Conservation (phyloP, 1,139 yeast species). For the Scheffersomyces titani region DNA sequence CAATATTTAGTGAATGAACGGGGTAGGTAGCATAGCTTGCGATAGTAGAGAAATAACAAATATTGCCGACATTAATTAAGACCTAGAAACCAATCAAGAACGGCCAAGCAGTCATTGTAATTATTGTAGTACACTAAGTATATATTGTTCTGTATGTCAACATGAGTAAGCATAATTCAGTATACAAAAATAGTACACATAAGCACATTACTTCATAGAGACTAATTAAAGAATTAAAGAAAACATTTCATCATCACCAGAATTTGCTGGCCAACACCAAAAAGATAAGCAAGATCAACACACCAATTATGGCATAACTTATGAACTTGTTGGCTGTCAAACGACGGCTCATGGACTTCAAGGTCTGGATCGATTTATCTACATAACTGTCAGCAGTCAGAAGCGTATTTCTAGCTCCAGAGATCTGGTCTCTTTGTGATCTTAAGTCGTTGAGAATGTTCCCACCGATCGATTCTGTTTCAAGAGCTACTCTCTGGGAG, state of each 20-base stretch:
- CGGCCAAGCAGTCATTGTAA: background rate
- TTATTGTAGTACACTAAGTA: background rate
- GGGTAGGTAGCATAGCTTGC: too few species aligned
- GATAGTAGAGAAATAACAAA: background rate
- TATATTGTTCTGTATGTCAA: background rate
- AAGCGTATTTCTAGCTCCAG: slow-evolving; percentile 79
- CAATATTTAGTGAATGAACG: too few species aligned
- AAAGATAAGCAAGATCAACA: slow-evolving; percentile 77
- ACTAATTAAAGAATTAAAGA: background rate
- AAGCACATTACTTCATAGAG: background rate
- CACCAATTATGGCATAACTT: slow-evolving; percentile 93
- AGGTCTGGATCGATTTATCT: slow-evolving; percentile 83
- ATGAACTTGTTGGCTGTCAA: slow-evolving; percentile 93
- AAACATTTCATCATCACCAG: slow-evolving; percentile 36
- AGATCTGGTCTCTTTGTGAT: slow-evolving; percentile 90
- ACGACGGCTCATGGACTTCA: slow-evolving; percentile 90
- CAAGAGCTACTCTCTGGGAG: slow-evolving; percentile 87
- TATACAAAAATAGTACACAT: background rate
- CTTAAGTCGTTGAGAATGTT: slow-evolving; percentile 85
- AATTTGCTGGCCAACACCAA: slow-evolving; percentile 88
- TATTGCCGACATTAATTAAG: too few species aligned
- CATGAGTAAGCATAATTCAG: background rate
- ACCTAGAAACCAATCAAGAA: background rate
- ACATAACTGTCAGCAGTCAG: slow-evolving; percentile 92
- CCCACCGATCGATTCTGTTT: slow-evolving; percentile 91